Evolutionary conservation across 179 eudicot species (phyloP), one percentile per base, ranked within the genome.

Genomic region (Pouteria campechiana): DNA sequence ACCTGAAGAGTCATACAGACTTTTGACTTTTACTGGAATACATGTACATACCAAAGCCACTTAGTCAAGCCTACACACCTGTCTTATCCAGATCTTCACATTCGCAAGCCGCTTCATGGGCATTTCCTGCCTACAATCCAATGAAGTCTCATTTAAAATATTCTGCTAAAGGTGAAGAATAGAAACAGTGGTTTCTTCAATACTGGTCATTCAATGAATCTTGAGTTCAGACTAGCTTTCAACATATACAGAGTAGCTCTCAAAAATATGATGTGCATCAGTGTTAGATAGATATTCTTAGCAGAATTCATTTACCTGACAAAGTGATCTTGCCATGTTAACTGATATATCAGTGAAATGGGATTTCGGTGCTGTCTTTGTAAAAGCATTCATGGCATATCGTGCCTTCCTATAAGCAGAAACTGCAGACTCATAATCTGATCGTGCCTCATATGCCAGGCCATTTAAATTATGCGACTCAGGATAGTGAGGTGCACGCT

Each of bases 381-480:
- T 52, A 48, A 60, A 67, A 48, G 49, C 55, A 32, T 31, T 71
- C 67, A 66, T 41, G 31, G 84, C 82, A 74, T 35, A 65, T 6
- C 74, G 82, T 52, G 99, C 94, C 44, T 73, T 58, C 70, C 65
- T 69, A 69, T 70, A 90, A 43, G 82, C 79, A 59, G 67, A 34
- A 50, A 70, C 60, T 51, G 99, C 96, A 54, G 88, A 61, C 35
- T 65, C 58, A 74, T 72, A 79, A 73, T 86, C 85, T 37, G 44
- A 32, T 12, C 83, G 70, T 33, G 85, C 86, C 76, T 90, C 99
- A 34, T 57, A 82, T 42, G 82, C 75, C 58, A 90, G 69, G 37
- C 96, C 99, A 55, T 64, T 69, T 47, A 86, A 52, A 69, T 90
- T 82, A 68, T 90, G 93, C 38, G 79, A 65, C 60, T 90, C 96